Evolutionary conservation across 176 grass and related monocot species (phyloP).

Genomic region (Dendrocalamus sinicus): DNA sequence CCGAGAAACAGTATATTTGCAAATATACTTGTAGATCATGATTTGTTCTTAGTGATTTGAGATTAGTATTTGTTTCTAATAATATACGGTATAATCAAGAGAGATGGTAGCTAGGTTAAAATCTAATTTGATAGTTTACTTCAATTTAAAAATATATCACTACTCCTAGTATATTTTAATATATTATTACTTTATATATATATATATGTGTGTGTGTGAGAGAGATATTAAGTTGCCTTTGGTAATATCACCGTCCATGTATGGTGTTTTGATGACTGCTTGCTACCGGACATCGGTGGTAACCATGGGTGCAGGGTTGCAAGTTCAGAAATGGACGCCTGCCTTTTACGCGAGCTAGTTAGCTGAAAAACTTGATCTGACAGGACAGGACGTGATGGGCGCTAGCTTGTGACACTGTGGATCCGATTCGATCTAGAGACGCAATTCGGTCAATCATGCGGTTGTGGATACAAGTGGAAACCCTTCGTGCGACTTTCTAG

Average conservation of each 20-base stretch:
- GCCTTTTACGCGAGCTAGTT: neutral
- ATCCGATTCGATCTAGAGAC: neutral
- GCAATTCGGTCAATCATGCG: slow-evolving; percentile 38
- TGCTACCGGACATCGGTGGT: neutral
- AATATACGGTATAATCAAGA: no score
- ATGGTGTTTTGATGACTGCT: neutral
- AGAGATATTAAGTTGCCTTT: no score
- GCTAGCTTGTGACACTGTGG: neutral
- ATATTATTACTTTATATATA: no score
- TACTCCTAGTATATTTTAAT: no score
- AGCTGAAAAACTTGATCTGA: neutral
- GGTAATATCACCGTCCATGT: neutral
- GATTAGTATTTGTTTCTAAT: no score
- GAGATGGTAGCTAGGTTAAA: no score
- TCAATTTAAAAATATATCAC: no score
- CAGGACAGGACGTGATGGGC: slow-evolving; percentile 10
- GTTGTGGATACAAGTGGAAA: slow-evolving; percentile 20
- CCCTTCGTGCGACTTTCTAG: slow-evolving; percentile 37
- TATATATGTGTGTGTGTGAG: no score
- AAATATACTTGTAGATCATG: no score
- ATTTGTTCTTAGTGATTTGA: no score
- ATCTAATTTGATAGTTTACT: no score
- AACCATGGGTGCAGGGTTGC: neutral
- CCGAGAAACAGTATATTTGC: no score
- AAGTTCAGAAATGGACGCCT: neutral